Evolutionary conservation across 768 basidiomycete genomes (phyloP), one percentile per base, ranked within the genome.

Genomic region (Boletus reticuloceps): DNA sequence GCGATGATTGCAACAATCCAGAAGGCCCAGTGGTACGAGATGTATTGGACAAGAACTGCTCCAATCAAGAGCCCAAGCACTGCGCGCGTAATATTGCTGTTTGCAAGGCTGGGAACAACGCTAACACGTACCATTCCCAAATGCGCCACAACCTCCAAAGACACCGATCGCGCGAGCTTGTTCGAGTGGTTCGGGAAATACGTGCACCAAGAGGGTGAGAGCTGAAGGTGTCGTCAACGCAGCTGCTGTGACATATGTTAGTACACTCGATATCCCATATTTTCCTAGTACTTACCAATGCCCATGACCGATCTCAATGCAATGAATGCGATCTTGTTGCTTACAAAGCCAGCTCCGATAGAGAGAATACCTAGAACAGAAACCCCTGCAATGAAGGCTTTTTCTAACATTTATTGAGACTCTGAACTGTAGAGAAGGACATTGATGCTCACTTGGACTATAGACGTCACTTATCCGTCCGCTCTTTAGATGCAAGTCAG

Each of bases 281-380:
- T 1, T 5, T 25, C 17, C 37, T 37, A 6, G 25, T 25, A 17
- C 66, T 51, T 47, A 76, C 80, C 73, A 36, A 77, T 71, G 20
- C 84, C 83, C 58, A 71, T 77, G 11, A 85, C 44, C 3, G 79
- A 82, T 58, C 84, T 73, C 1, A 85, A 62, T 38, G 82, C 70
- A 36, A 84, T 71, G 43, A 85, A 67, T 0, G 69, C 72, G 47
- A 82, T 75, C 59, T 80, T 77, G 60, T 74, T 68, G 20, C 69
- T 52, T 25, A 72, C 69, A 56, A 84, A 83, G 20, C 81, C 81
- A n/a, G 70, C 70, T 19, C 71, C 71, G 16, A 83, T 58, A 13
- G 77, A 75, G 19, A 80, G 65, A 37, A 79, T 45, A 4, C 79
- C 79, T 11, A 85, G 67, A 5, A 58, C 55, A 22, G 64, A 49